Evolutionary conservation across 1,139 yeast species (phyloP), one percentile per base, ranked within the genome.

Genomic region (Candida sp.): DNA sequence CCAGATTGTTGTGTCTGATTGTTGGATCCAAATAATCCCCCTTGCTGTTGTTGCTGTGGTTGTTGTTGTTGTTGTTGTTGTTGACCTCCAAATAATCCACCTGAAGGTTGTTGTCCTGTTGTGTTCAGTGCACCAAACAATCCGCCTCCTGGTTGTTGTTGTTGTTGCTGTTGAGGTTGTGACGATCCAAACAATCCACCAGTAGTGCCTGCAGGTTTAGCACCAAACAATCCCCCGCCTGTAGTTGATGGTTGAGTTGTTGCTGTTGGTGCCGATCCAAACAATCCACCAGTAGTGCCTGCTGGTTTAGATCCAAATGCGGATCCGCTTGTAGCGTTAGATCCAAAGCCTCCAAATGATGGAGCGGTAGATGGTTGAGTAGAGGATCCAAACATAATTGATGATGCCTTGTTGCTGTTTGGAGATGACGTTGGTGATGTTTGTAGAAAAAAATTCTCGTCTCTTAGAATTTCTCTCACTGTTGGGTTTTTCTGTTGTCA

Each of bases 171-270:
- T 34, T 33, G 35, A 33, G 35, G n/a, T 33, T 33, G 35, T 7
- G 35, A 33, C 2, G 35, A 33, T 17, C 62, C 63, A 52, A 59
- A 59, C 23, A 58, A 54, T 8, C 61, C 67, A 43, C 65, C 64
- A 6, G 17, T 17, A 17, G 17, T 17, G 17, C 17, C 17, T 4
- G 40, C n/a, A 11, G 42, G 42, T 38, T 38, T 26, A 5, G 22
- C 51, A 8, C 68, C 68, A 55, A 67, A 67, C 38, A 66, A 52
- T 5, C 69, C 69, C 2, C 68, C 66, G 33, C 53, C 28, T 34
- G n/a, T 59, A 42, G 46, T 39, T 46, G 39, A 11, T 22, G 42
- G 48, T 43, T 45, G 52, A 17, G n/a, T 42, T 30, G 50, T 35
- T 41, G 47, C 12, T 32, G 46, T n/a, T 42, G 49, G 46, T 48